Conservation (phyloP, 1,139 yeast genomes). For the Hansenula lynferdii region DNA sequence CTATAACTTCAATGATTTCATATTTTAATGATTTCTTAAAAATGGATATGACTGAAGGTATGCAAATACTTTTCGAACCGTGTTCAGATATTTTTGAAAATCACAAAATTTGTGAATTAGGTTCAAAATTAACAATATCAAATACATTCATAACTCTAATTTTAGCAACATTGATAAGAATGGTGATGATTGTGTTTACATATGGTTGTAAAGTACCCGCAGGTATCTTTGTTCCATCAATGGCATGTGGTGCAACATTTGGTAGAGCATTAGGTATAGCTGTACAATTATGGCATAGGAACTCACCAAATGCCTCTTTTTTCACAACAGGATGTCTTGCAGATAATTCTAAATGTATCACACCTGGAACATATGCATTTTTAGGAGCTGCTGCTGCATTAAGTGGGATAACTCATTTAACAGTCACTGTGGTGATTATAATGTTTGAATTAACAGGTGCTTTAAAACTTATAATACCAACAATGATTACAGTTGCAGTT, state of each 20-base stretch:
- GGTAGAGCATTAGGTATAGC: constrained; percentile 75
- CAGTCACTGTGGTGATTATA: constrained; percentile 89
- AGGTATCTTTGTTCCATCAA: constrained; percentile 65
- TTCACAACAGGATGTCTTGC: constrained; percentile 42
- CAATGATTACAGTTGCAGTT: constrained; percentile 94
- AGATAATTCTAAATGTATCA: constrained; percentile 51
- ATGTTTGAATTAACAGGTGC: constrained; percentile 98
- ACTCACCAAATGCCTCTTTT: constrained; percentile 33
- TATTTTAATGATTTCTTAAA: constrained; percentile 79
- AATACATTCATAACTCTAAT: constrained; percentile 40
- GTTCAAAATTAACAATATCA: constrained; percentile 27
- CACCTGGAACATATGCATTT: constrained; percentile 93
- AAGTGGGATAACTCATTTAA: constrained; percentile 88
- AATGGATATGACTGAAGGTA: constrained; percentile 91
- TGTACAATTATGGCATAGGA: constrained; percentile 52
- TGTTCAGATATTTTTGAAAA: constrained; percentile 40
- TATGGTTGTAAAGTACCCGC: constrained; percentile 68
- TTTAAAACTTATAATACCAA: constrained; percentile 80
- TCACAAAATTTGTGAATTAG: constrained; percentile 46
- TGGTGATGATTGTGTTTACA: constrained; percentile 69
- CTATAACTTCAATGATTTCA: constrained; percentile 70
- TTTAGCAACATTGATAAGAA: constrained; percentile 70
- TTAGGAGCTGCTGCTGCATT: constrained; percentile 97
- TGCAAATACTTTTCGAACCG: constrained; percentile 86
- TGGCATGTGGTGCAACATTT: constrained; percentile 64